phyloP scores from a whole-genome alignment of 129 eudicot genomes.

The Artemisia tridentata region DNA sequence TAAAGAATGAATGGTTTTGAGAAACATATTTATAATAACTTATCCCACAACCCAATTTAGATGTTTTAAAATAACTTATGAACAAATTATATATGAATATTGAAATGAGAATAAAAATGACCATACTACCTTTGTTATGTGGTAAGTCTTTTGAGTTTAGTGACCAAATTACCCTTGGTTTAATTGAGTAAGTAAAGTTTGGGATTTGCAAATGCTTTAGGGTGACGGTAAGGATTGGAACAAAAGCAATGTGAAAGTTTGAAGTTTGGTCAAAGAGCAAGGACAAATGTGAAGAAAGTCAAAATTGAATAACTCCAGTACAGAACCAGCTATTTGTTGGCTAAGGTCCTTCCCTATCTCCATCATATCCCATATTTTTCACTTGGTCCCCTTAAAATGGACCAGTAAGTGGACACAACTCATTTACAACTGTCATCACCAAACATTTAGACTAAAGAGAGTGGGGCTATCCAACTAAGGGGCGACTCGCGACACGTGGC shows the following conservation, averaged over 20 bases:
- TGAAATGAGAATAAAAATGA: neutral
- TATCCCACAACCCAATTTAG: too few species aligned
- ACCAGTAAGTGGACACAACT: constrained; percentile 17
- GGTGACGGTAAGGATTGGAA: too few species aligned
- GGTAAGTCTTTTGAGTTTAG: neutral
- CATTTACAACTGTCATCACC: constrained; percentile 33
- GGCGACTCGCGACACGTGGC: too few species aligned
- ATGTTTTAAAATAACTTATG: too few species aligned
- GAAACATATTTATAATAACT: too few species aligned
- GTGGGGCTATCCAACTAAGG: too few species aligned
- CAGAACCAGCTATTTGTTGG: constrained; percentile 26
- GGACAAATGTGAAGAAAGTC: constrained; percentile 25
- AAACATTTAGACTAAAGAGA: too few species aligned
- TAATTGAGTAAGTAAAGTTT: too few species aligned
- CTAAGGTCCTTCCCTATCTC: constrained; percentile 7
- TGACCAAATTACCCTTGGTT: too few species aligned
- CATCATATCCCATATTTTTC: neutral
- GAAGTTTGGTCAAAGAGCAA: constrained; percentile 32
- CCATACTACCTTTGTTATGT: neutral
- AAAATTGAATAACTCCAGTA: constrained; percentile 26
- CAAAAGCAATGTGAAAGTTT: constrained; percentile 30
- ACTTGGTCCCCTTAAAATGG: constrained; percentile 16
- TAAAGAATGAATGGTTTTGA: too few species aligned
- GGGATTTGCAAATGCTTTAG: too few species aligned
- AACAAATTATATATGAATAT: too few species aligned